Conservation (phyloP, 2,329 filamentous ascomycete species). For the Claviceps africana region DNA sequence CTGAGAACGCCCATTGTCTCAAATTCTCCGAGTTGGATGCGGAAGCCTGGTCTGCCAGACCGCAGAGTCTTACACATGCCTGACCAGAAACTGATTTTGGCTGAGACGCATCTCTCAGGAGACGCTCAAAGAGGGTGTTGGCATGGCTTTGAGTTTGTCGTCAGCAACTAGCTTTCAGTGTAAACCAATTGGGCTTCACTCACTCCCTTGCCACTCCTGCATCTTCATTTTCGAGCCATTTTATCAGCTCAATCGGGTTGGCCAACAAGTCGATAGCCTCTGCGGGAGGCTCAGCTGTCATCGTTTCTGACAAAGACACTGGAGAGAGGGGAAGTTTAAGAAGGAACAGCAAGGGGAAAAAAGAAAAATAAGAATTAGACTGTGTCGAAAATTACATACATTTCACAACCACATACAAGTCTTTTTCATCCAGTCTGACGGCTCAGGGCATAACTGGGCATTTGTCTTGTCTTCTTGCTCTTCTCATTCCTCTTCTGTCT, state of each 20-base stretch:
- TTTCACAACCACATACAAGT: not conserved
- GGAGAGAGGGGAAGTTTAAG: not conserved
- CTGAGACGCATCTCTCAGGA: constrained; percentile 35
- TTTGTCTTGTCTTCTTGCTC: not conserved
- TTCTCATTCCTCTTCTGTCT: not conserved
- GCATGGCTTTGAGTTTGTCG: constrained; percentile 15
- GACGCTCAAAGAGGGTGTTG: constrained; percentile 29
- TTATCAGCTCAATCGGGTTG: constrained; percentile 22
- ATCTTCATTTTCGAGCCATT: constrained; percentile 30
- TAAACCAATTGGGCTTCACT: constrained; percentile 9
- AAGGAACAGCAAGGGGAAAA: not conserved
- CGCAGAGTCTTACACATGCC: constrained; percentile 43
- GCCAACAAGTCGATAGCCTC: constrained; percentile 20
- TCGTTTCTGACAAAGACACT: constrained; percentile 3
- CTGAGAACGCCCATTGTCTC: constrained; percentile 36
- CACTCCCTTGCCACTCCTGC: constrained; percentile 22
- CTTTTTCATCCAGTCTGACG: not conserved
- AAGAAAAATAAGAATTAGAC: not conserved
- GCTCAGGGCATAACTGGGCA: not conserved
- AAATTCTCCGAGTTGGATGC: constrained; percentile 32
- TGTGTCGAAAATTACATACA: not conserved
- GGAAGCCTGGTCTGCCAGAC: constrained; percentile 46
- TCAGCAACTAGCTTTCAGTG: not conserved
- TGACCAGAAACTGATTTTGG: constrained; percentile 42
- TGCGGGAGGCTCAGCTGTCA: constrained; percentile 10